Conservation (phyloP, 805 yeast genomes). For the Jamesozyma rosinii region DNA sequence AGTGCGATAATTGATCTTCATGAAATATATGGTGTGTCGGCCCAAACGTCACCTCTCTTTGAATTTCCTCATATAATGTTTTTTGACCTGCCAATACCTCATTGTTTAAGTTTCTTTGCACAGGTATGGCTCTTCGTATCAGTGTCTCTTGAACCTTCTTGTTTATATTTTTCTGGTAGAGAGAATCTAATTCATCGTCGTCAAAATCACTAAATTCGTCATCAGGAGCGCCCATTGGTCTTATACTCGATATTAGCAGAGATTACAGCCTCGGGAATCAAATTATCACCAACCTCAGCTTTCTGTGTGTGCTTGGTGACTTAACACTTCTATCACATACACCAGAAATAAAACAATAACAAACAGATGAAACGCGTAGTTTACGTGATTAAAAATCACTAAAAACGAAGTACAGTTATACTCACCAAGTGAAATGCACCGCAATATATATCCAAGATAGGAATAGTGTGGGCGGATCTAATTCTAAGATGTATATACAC, state of each 20-base stretch:
- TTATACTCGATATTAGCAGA: too few relatives aligned
- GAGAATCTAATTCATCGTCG: constrained; percentile 29
- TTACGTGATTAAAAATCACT: too few relatives aligned
- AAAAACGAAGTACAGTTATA: too few relatives aligned
- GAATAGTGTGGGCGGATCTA: too few relatives aligned
- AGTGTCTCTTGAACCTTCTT: constrained; percentile 26
- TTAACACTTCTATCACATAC: background rate
- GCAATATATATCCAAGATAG: too few relatives aligned
- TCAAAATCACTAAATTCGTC: constrained; percentile 16
- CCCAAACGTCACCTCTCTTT: constrained; percentile 28
- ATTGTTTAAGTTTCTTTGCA: constrained; percentile 32
- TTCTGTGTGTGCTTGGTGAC: background rate
- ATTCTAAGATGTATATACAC: too few relatives aligned
- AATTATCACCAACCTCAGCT: background rate
- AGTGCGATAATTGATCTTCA: constrained; percentile 34
- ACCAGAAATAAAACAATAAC: background rate
- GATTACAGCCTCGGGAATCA: background rate
- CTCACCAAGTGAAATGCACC: too few relatives aligned
- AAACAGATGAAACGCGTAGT: background rate
- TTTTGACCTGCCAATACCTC: constrained; percentile 24
- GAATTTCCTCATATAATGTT: constrained; percentile 33
- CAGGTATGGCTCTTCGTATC: constrained; percentile 25
- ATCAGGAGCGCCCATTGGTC: constrained; percentile 1
- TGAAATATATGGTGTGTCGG: constrained; percentile 47
- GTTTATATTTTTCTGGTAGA: constrained; percentile 28